A percentile compares a stretch with the other conserved stretches of the same genome.
These are phyloP conservation scores for Neurospora tetraspora DNA, from an alignment of 495 filamentous ascomycete genomes.

Conservation along the genomic window DNA sequence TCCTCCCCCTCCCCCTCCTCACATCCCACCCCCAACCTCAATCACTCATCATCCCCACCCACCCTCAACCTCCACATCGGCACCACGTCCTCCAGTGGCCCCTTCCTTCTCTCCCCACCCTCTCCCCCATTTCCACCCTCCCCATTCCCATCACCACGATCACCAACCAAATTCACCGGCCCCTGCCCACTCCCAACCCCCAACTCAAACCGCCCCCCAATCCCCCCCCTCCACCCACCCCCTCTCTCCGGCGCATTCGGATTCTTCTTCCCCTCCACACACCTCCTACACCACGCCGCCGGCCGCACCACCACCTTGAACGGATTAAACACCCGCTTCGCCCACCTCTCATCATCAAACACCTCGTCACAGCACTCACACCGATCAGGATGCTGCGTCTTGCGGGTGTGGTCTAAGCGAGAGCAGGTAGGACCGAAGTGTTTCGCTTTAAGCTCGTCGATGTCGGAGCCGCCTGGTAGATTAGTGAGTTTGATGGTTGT, in stretches of 20 bases:
- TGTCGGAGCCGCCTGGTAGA: background rate
- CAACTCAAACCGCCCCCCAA: background rate
- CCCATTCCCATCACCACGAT: background rate
- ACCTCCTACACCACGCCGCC: slow-evolving; percentile 5
- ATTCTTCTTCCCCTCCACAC: slow-evolving; percentile 5
- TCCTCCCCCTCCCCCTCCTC: background rate
- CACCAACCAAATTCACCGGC: background rate
- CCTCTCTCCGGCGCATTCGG: background rate
- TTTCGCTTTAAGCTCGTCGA: background rate
- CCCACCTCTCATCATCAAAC: slow-evolving; percentile 3
- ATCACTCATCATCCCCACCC: background rate
- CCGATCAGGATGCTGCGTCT: slow-evolving; percentile 15
- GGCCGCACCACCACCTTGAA: slow-evolving; percentile 5
- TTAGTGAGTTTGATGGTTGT: background rate
- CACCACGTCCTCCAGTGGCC: background rate
- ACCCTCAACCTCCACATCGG: background rate
- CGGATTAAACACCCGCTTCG: slow-evolving; percentile 10
- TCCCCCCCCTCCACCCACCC: background rate
- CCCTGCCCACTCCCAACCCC: background rate
- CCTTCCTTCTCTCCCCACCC: no score
- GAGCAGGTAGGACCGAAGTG: background rate
- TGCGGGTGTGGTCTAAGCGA: slow-evolving; percentile 4
- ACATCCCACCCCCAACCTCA: background rate
- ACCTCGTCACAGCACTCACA: slow-evolving; percentile 8
- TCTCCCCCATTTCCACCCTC: no score